Evolutionary conservation across 768 basidiomycete species (phyloP), one percentile per base, ranked within the genome.

Genomic region (Baorangia bicolor): DNA sequence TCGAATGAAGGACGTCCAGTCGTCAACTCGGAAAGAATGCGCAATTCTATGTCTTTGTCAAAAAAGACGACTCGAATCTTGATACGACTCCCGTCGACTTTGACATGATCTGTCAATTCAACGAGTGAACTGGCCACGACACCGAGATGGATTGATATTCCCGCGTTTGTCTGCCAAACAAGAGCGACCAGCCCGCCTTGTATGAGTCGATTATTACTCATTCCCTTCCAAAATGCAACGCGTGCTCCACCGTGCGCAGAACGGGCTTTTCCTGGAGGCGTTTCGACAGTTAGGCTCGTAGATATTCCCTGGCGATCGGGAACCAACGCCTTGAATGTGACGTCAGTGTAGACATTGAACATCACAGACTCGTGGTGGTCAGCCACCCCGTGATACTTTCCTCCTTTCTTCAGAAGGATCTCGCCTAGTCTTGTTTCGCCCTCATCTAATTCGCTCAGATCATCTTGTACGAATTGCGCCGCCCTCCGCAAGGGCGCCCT

Each of bases 171-270:
- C 46, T 75, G 65, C 77, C 81, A 82, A 14, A 87, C 67, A 7
- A 89, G 77, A 7, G 81, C 87, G 16, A 91, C 76, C 16, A 91
- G 80, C 18, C 81, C 81, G 1, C 89, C 87, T 55, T 78, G 76
- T 48, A 80, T 74, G 11, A 90, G 77, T 0, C 85, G 76, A 53
- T 85, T 85, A 6, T 82, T 76, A 27, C 79, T 75, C 67, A 78
- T 76, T 7, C 77, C 76, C 60, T 88, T 79, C 89, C 88, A 90
- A 65, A 79, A 90, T 5, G 73, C 69, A 1, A 62, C 72, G 9
- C 88, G 80, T 16, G 65, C 71, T 23, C 64, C 64, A 3, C 72
- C 31, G 38, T 74, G 67, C 1, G 64, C 25, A 40, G 77, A 68
- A 23, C 85, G 77, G 6, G 86, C 82, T 37, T 70, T 73, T 1